These are phyloP conservation scores for Panaeolus papilionaceus DNA, from an alignment of 768 basidiomycete species.

Conservation along the genomic window DNA sequence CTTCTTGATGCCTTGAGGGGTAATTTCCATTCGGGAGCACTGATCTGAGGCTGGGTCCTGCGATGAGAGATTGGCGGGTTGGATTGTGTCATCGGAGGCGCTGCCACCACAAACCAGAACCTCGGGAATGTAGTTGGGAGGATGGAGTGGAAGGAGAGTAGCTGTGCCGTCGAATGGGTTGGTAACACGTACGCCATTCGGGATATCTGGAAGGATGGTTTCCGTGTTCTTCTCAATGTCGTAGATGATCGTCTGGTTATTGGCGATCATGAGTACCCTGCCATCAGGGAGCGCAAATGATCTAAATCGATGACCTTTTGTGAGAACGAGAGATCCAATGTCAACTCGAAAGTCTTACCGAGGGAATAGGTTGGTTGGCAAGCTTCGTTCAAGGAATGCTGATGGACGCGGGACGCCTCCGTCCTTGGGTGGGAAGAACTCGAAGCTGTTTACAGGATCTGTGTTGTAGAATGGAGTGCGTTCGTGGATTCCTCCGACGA, in stretches of 20 bases:
- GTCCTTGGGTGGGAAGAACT: conserved; percentile 48
- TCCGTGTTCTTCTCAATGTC: conserved; percentile 38
- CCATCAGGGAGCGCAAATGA: conserved; percentile 44
- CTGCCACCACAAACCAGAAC: conserved; percentile 53
- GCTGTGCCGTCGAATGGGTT: conserved; percentile 44
- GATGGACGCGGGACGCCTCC: conserved; percentile 36
- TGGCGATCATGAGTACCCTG: conserved; percentile 46
- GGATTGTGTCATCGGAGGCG: conserved; percentile 36
- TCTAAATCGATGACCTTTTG: conserved; percentile 19
- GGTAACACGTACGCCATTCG: conserved; percentile 49
- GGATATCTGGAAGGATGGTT: conserved; percentile 43
- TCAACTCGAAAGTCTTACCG: conserved; percentile 23
- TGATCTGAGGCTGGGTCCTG: conserved; percentile 48
- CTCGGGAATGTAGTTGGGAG: conserved; percentile 46
- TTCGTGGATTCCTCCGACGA: conserved; percentile 35
- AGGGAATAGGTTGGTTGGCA: conserved; percentile 36
- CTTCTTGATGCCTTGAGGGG: conserved; percentile 42
- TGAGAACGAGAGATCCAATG: conserved; percentile 19
- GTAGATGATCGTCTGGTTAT: conserved; percentile 39
- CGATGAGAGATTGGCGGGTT: conserved; percentile 36
- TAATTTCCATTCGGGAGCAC: conserved; percentile 46
- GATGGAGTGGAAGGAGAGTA: conserved; percentile 38
- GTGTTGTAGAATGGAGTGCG: conserved; percentile 66
- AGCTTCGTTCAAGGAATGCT: conserved; percentile 31
- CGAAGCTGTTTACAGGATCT: conserved; percentile 52